Conservation (phyloP, 2,329 filamentous ascomycete species). For the Tolypocladium album region DNA sequence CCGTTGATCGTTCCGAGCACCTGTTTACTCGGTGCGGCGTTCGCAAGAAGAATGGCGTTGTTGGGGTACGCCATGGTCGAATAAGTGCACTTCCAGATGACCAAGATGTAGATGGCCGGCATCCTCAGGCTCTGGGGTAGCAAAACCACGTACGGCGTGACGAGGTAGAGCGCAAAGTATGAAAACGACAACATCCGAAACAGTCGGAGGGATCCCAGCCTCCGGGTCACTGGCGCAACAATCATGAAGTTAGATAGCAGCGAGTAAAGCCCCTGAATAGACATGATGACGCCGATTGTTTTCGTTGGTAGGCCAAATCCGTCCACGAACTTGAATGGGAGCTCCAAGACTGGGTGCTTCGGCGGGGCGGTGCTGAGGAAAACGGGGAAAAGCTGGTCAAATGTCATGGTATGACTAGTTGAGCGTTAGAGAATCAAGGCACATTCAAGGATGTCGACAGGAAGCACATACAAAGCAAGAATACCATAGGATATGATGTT, state of each 20-base stretch:
- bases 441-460: neutral
- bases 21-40: slow-evolving; percentile 72
- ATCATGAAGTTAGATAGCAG: slow-evolving; percentile 77
- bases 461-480: slow-evolving; percentile 72
- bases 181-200: slow-evolving; percentile 72
- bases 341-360: slow-evolving; percentile 36
- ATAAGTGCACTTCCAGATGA: slow-evolving; percentile 89
- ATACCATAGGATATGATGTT: slow-evolving; percentile 88
- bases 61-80: slow-evolving; percentile 86
- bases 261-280: slow-evolving; percentile 80
- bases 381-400: slow-evolving; percentile 87
- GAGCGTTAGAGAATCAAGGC: slow-evolving; percentile 6
- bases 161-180: slow-evolving; percentile 81
- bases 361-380: slow-evolving; percentile 64
- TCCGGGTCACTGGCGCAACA: slow-evolving; percentile 66
- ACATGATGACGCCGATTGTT: slow-evolving; percentile 78
- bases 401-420: slow-evolving; percentile 84
- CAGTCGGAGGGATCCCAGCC: slow-evolving; percentile 66
- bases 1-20: slow-evolving; percentile 90
- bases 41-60: slow-evolving; percentile 79
- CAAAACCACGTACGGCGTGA: slow-evolving; percentile 81
- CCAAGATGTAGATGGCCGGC: slow-evolving; percentile 62
- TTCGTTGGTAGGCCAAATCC: slow-evolving; percentile 79
- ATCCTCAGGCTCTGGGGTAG: slow-evolving; percentile 63
- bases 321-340: slow-evolving; percentile 83